Conservation (phyloP, 768 basidiomycete genomes). For the Gloeophyllum trabeum region DNA sequence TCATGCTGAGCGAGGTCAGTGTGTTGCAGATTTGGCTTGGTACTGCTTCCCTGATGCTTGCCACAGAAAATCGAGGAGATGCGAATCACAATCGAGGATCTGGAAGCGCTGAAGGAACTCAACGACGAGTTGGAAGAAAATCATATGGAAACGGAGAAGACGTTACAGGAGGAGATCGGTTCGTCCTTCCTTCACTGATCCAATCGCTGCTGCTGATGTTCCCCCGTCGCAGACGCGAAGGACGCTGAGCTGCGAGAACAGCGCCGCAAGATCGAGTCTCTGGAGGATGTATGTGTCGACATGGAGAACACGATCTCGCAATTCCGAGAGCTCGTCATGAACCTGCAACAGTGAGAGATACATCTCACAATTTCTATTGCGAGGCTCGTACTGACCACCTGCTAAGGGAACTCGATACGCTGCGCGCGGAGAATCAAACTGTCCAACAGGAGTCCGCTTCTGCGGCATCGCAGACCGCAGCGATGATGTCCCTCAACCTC, state of each 20-base stretch:
- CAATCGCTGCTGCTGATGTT: background rate
- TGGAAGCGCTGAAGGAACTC: constrained; percentile 91
- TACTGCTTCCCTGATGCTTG: background rate
- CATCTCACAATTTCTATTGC: no score
- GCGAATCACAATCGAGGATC: constrained; percentile 90
- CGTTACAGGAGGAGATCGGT: constrained; percentile 86
- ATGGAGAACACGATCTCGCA: constrained; percentile 81
- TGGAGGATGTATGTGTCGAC: constrained; percentile 79
- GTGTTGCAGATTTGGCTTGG: background rate
- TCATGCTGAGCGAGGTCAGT: constrained; percentile 79
- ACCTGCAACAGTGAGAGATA: constrained; percentile 69
- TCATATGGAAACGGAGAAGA: constrained; percentile 88
- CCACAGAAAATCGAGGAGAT: constrained; percentile 93
- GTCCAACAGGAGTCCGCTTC: constrained; percentile 76
- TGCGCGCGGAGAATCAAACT: constrained; percentile 78
- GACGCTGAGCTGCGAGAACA: constrained; percentile 65
- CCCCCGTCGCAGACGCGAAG: constrained; percentile 40
- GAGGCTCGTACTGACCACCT: constrained; percentile 2
- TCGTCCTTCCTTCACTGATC: constrained; percentile 11
- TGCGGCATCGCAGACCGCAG: constrained; percentile 81
- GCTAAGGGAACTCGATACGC: constrained; percentile 68
- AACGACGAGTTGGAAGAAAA: constrained; percentile 97
- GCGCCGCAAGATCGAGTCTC: constrained; percentile 42
- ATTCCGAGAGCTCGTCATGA: constrained; percentile 85
- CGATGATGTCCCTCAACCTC: constrained; percentile 89